These are phyloP conservation scores for Solanum rostratum DNA, from an alignment of 257 asterid species.

Conservation along the genomic window DNA sequence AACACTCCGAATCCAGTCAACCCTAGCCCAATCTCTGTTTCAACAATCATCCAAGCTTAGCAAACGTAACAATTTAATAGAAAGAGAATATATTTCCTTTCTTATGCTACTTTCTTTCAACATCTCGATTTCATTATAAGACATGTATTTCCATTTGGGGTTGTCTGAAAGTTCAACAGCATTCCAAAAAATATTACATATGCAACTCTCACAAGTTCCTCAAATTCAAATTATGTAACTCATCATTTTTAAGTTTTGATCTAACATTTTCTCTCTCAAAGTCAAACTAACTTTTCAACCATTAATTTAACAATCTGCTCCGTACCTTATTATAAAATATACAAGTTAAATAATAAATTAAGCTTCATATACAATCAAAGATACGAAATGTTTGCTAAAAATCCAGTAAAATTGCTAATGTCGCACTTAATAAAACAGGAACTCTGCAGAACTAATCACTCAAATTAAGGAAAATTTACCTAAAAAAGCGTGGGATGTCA, in stretches of 20 bases:
- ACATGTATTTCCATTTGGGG: neutral
- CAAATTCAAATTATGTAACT: neutral
- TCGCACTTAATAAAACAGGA: neutral
- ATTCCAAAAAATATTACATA: neutral
- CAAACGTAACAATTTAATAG: constrained; percentile 1
- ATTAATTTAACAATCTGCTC: neutral
- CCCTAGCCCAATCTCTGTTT: constrained; percentile 91
- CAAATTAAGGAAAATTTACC: neutral
- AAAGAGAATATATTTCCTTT: neutral
- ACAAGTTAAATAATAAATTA: neutral
- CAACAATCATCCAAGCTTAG: constrained; percentile 11
- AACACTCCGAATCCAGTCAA: constrained; percentile 91
- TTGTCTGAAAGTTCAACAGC: neutral
- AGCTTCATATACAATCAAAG: neutral
- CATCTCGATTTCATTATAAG: neutral
- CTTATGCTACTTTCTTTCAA: neutral
- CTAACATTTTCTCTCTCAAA: neutral
- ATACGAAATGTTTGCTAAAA: neutral
- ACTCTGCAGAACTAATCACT: neutral
- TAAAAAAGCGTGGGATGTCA: neutral
- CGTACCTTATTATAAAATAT: neutral
- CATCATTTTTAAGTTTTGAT: neutral
- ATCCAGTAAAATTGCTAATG: neutral
- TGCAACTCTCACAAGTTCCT: neutral
- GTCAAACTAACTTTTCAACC: neutral